These are phyloP conservation scores for Tothia fuscella DNA, from an alignment of 2,329 filamentous ascomycete species.

Conservation along the genomic window DNA sequence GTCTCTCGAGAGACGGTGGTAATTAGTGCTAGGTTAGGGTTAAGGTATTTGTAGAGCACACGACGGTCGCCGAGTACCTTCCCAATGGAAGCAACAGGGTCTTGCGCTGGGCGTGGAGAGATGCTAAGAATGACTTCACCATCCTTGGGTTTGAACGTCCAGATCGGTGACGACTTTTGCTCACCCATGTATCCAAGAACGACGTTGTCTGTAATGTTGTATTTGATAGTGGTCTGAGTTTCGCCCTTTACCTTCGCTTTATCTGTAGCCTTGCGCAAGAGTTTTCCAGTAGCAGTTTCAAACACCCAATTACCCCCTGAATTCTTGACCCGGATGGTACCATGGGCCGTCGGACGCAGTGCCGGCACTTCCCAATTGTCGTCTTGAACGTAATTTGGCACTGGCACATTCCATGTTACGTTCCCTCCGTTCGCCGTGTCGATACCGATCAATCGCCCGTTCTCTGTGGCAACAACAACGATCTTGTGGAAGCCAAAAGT, in stretches of 20 bases:
- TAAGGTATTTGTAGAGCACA: conserved; percentile 97
- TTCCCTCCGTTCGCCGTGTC: conserved; percentile 63
- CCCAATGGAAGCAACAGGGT: conserved; percentile 89
- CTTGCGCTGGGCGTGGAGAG: conserved; percentile 57
- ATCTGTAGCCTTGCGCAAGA: conserved; percentile 5
- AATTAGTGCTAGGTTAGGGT: conserved; percentile 71
- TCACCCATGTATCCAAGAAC: conserved; percentile 21
- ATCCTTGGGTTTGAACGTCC: conserved; percentile 58
- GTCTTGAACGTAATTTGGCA: conserved; percentile 43
- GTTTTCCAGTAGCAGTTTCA: conserved; percentile 7
- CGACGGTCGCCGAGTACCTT: conserved; percentile 81
- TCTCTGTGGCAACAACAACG: conserved; percentile 65
- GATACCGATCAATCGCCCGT: conserved; percentile 68
- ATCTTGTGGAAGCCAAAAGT: conserved; percentile 84
- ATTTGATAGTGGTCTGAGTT: conserved; percentile 15
- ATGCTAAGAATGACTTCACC: conserved; percentile 59
- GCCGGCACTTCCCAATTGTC: conserved; percentile 45
- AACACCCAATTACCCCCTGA: conserved; percentile 1
- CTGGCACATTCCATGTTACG: conserved; percentile 63
- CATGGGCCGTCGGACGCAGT: conserved; percentile 30
- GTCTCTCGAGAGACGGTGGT: conserved; percentile 51
- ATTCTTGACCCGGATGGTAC: conserved; percentile 37
- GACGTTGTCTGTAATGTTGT: conserved; percentile 21
- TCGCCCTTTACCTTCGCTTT: neutral
- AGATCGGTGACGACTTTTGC: conserved; percentile 29